Percentiles rank a stretch among this genome's conserved stretches.
Conservation (phyloP, 805 yeast genomes). For the Kluyveromyces nonfermentans region DNA sequence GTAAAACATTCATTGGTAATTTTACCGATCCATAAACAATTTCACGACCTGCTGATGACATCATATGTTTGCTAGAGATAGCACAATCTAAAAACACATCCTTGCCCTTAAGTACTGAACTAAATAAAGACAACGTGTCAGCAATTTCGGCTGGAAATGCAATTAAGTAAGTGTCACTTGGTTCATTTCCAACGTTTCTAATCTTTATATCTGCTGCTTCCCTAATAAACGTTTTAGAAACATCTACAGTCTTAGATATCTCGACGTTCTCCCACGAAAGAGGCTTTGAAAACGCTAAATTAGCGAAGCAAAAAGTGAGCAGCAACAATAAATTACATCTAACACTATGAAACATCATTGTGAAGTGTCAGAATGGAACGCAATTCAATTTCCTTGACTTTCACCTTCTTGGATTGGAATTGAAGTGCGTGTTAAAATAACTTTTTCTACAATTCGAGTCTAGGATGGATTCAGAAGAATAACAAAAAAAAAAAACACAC, state of each 20-base stretch:
- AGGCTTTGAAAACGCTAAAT: slow-evolving; percentile 7
- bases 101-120: slow-evolving; percentile 29
- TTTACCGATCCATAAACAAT: slow-evolving; percentile 38
- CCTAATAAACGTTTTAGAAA: slow-evolving; percentile 54
- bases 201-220: slow-evolving; percentile 49
- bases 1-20: slow-evolving; percentile 59
- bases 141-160: slow-evolving; percentile 44
- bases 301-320: neutral
- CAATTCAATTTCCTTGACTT: neutral
- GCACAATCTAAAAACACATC: slow-evolving; percentile 20
- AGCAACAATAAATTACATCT: neutral
- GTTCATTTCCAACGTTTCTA: slow-evolving; percentile 47
- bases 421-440: neutral
- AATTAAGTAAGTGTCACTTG: slow-evolving; percentile 47
- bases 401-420: neutral
- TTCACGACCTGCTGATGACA: slow-evolving; percentile 18
- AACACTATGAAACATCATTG: neutral
- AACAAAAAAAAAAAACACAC: neutral
- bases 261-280: slow-evolving; percentile 44
- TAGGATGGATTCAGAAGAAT: neutral
- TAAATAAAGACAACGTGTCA: slow-evolving; percentile 37
- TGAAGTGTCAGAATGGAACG: neutral
- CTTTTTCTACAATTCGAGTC: neutral
- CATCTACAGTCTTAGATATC: slow-evolving; percentile 50
- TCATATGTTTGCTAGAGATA: slow-evolving; percentile 18